Conservation (phyloP, 345 rosid species). For the Murraya koenigii region DNA sequence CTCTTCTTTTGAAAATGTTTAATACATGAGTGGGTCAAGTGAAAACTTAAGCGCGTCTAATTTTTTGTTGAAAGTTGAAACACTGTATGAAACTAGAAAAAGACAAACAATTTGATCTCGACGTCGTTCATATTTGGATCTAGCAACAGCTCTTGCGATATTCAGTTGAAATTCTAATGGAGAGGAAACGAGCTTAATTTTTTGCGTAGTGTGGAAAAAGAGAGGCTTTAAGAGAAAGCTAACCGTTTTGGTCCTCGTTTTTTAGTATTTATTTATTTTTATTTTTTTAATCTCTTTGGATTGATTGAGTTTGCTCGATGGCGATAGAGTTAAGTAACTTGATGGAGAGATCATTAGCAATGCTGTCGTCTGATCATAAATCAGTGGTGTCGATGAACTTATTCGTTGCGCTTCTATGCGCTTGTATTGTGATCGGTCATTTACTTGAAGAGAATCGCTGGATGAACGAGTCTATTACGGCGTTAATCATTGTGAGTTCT, state of each 20-base stretch:
- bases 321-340: constrained; percentile 30
- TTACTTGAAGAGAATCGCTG: constrained; percentile 78
- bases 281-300: not conserved
- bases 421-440: constrained; percentile 83
- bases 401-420: constrained; percentile 84
- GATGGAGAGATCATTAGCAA: constrained; percentile 27
- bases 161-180: no score
- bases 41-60: not conserved
- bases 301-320: constrained; percentile 29
- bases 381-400: constrained; percentile 88
- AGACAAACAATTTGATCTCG: not conserved
- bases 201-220: not conserved
- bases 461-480: constrained; percentile 96
- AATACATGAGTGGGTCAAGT: no score
- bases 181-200: no score
- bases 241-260: not conserved
- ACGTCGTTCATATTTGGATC: not conserved
- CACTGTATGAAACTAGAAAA: no score
- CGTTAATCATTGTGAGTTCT: constrained; percentile 71
- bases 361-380: constrained; percentile 55
- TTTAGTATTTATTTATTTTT: not conserved
- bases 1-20: not conserved
- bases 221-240: not conserved
- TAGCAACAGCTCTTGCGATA: no score
- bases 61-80: no score